A percentile compares a stretch with the other conserved stretches of the same genome.
Conservation (phyloP, 345 rosid species). For the Arabidopsis thaliana region TAIR10.1 NC_003074.8:7353001-7353500, state of each 20-base stretch:
- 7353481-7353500: too few species aligned
- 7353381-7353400: not conserved
- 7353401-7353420: too few species aligned
- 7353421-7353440: too few species aligned
- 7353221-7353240: conserved; percentile 29
- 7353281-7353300: not conserved
- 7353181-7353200: conserved; percentile 27
- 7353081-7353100: conserved; percentile 18
- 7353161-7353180: conserved; percentile 22
- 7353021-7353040: conserved; percentile 25
- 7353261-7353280: not conserved
- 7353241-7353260: not conserved
- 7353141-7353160: conserved; percentile 21
- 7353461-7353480: too few species aligned
- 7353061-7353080: conserved; percentile 18
- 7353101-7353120: conserved; percentile 9
- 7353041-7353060: conserved; percentile 18
- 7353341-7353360: not conserved
- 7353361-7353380: conserved; percentile 6
- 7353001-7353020: conserved; percentile 4
- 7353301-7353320: not conserved
- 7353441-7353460: too few species aligned
- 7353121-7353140: not conserved
- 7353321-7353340: not conserved
- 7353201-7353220: conserved; percentile 22